A percentile compares a stretch with the other conserved stretches of the same genome.
Evolutionary conservation across 1,284 basidiomycete genomes (phyloP).

Genomic region (Bothia castanella): DNA sequence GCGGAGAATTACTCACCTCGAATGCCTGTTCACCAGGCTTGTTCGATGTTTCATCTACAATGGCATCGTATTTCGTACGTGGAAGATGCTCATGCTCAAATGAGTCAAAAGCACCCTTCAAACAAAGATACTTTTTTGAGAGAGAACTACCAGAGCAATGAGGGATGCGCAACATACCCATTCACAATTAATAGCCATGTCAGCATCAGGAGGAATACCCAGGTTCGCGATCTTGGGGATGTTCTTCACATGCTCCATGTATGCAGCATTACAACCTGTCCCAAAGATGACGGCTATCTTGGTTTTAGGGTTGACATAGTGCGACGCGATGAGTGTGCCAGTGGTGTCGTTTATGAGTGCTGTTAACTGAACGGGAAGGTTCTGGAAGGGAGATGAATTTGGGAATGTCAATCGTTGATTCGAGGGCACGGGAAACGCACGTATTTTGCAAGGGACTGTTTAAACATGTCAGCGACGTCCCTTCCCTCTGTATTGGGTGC

Average conservation of each 20-base stretch:
- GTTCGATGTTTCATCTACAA: constrained; percentile 92
- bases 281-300: constrained; percentile 97
- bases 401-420: neutral
- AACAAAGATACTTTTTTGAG: neutral
- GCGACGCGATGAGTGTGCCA: constrained; percentile 93
- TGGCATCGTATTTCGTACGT: constrained; percentile 90
- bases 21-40: constrained; percentile 96
- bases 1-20: constrained; percentile 46
- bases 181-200: constrained; percentile 98
- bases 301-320: constrained; percentile 89
- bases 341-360: constrained; percentile 97
- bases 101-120: constrained; percentile 94
- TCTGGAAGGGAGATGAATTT: constrained; percentile 35
- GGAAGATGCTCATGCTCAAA: constrained; percentile 93
- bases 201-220: constrained; percentile 62
- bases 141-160: neutral
- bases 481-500: constrained; percentile 88
- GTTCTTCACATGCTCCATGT: constrained; percentile 83
- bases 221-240: constrained; percentile 79
- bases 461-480: constrained; percentile 93
- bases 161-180: constrained; percentile 53
- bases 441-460: constrained; percentile 71
- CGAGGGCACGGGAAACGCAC: constrained; percentile 39
- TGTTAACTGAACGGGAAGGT: constrained; percentile 72
- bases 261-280: constrained; percentile 97